These are phyloP conservation scores for Lagenidium giganteum DNA, from an alignment of 352 stramenopile genomes.

Conservation along the genomic window DNA sequence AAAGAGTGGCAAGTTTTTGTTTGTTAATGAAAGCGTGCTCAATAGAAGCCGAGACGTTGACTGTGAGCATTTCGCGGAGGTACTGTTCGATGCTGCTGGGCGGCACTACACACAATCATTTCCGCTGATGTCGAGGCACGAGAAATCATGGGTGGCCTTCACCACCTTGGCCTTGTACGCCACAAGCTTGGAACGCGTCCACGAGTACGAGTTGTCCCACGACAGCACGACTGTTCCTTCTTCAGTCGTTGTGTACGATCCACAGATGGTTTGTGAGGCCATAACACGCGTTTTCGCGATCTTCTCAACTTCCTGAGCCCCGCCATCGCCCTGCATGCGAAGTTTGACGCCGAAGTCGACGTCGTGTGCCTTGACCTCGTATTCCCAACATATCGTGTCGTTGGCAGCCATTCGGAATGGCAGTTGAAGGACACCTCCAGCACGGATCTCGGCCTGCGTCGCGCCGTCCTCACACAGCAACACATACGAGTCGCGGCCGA, in stretches of 20 bases:
- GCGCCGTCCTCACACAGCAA: constrained; percentile 68
- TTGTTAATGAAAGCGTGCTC: constrained; percentile 34
- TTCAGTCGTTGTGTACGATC: constrained; percentile 56
- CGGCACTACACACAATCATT: constrained; percentile 57
- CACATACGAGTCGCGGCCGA: constrained; percentile 55
- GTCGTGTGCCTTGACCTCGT: constrained; percentile 53
- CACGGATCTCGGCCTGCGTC: constrained; percentile 59
- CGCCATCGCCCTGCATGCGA: constrained; percentile 63
- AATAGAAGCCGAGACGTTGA: constrained; percentile 22
- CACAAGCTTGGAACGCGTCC: constrained; percentile 58
- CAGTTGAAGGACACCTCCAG: constrained; percentile 49
- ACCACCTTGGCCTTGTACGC: constrained; percentile 79
- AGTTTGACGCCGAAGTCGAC: constrained; percentile 70
- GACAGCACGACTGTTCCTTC: constrained; percentile 65
- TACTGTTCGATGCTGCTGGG: constrained; percentile 27
- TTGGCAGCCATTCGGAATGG: constrained; percentile 67
- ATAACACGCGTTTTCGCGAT: constrained; percentile 32
- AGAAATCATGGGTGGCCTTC: constrained; percentile 74
- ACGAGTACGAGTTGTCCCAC: constrained; percentile 74
- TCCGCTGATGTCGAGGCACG: constrained; percentile 64
- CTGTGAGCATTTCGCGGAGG: no score
- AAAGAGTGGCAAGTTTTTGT: constrained; percentile 15
- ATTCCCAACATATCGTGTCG: constrained; percentile 77
- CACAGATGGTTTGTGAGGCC: constrained; percentile 28
- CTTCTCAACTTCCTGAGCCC: constrained; percentile 55